phyloP scores from a whole-genome alignment of 2,329 filamentous ascomycete genomes.

The Trichoderma semiorbis region DNA sequence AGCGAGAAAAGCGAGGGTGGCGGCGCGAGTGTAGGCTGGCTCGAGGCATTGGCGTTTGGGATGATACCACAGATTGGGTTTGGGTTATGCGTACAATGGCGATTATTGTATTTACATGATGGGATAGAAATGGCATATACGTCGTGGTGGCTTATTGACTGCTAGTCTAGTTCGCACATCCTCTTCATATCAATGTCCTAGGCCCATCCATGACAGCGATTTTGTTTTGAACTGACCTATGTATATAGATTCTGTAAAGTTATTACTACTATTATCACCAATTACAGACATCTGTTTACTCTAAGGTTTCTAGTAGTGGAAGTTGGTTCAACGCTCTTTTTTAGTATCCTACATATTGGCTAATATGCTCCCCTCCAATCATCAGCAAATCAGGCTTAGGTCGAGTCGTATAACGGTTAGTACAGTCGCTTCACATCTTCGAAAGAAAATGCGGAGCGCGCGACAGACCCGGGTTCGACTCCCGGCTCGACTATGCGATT shows the following conservation, averaged over 20 bases:
- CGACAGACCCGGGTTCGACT: slow-evolving; percentile 17
- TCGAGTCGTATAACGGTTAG: slow-evolving; percentile 18
- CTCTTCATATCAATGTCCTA: not conserved
- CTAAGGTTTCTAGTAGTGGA: not conserved
- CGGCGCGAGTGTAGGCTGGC: slow-evolving; percentile 31
- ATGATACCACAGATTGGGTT: slow-evolving; percentile 27
- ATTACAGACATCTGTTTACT: not conserved
- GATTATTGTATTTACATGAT: not conserved
- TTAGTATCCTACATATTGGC: not conserved
- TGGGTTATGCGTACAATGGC: not conserved
- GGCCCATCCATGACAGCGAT: not conserved
- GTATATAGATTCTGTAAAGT: too few species aligned
- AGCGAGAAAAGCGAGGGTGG: slow-evolving; percentile 51
- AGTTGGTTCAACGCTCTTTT: not conserved
- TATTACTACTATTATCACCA: not conserved
- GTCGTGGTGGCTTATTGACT: not conserved
- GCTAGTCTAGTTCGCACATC: not conserved
- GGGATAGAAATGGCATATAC: not conserved
- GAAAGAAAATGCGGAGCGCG: slow-evolving; percentile 6
- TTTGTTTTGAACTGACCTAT: not conserved
- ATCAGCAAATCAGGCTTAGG: slow-evolving; percentile 1
- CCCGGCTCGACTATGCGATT: slow-evolving; percentile 14
- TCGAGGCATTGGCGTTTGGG: slow-evolving; percentile 23
- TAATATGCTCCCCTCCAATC: not conserved
- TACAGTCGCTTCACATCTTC: slow-evolving; percentile 14